These are phyloP conservation scores for Rhynchospora pubera DNA, from an alignment of 176 grass and related monocot species.

Conservation along the genomic window DNA sequence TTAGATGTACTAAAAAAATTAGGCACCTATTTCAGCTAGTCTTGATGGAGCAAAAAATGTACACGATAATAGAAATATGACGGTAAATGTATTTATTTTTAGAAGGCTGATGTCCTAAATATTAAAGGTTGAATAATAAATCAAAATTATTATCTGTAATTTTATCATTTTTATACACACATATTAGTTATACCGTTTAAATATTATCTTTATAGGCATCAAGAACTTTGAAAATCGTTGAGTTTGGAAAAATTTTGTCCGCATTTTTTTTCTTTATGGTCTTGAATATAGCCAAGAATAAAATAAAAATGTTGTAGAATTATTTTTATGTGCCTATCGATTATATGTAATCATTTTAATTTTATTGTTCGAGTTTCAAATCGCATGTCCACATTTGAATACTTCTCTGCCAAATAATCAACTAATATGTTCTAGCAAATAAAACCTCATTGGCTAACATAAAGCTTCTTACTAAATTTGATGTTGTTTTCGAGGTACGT, in stretches of 20 bases:
- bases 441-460: not conserved
- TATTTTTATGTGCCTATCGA: no score
- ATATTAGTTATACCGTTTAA: not conserved
- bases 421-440: not conserved
- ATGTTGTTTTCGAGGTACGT: not conserved
- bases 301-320: not conserved
- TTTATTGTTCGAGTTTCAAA: no score
- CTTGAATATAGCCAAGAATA: not conserved
- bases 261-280: not conserved
- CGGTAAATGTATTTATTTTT: not conserved
- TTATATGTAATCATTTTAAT: no score
- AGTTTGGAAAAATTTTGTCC: not conserved
- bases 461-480: not conserved
- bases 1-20: not conserved
- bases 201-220: not conserved
- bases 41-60: not conserved
- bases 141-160: no score
- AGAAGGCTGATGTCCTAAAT: not conserved
- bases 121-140: not conserved
- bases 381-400: not conserved
- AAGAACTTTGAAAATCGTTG: not conserved
- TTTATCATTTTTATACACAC: not conserved
- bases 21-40: not conserved
- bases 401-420: not conserved
- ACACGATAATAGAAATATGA: not conserved